A percentile compares a stretch with the other conserved stretches of the same genome.
Conservation (phyloP, 2,329 filamentous ascomycete species). For the Sclerotinia trifoliorum region DNA sequence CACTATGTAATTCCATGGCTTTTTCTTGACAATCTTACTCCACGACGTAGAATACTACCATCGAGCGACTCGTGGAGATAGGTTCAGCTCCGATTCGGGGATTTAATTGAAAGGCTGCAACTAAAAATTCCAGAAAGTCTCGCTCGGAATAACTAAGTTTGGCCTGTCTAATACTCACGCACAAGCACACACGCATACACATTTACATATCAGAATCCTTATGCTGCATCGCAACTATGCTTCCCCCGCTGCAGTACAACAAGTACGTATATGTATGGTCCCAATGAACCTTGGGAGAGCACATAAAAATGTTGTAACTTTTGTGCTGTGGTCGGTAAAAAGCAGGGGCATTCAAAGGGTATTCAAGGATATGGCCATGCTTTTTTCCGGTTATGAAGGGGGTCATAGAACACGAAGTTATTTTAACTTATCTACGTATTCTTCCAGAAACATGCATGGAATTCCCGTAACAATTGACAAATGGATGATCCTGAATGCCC, state of each 20-base stretch:
- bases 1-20: constrained; percentile 6
- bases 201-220: not conserved
- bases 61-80: constrained; percentile 15
- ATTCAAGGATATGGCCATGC: constrained; percentile 7
- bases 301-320: constrained; percentile 14
- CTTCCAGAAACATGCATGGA: constrained; percentile 23
- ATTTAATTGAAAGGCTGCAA: not conserved
- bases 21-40: constrained; percentile 3
- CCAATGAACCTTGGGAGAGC: constrained; percentile 5
- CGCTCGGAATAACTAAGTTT: constrained; percentile 13
- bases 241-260: constrained; percentile 19
- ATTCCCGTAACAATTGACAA: constrained; percentile 14
- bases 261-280: constrained; percentile 6
- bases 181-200: not conserved
- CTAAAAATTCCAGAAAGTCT: not conserved
- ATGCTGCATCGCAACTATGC: constrained; percentile 7
- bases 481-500: constrained; percentile 2
- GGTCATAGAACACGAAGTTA: constrained; percentile 23
- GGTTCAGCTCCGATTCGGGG: constrained; percentile 19
- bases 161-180: constrained; percentile 1
- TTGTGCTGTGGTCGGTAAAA: not conserved
- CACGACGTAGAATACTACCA: constrained; percentile 4
- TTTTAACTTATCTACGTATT: constrained; percentile 18
- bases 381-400: constrained; percentile 17
- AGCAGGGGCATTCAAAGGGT: constrained; percentile 12